phyloP scores from a whole-genome alignment of 2,329 filamentous ascomycete genomes.

The Botrytis fragariae region DNA sequence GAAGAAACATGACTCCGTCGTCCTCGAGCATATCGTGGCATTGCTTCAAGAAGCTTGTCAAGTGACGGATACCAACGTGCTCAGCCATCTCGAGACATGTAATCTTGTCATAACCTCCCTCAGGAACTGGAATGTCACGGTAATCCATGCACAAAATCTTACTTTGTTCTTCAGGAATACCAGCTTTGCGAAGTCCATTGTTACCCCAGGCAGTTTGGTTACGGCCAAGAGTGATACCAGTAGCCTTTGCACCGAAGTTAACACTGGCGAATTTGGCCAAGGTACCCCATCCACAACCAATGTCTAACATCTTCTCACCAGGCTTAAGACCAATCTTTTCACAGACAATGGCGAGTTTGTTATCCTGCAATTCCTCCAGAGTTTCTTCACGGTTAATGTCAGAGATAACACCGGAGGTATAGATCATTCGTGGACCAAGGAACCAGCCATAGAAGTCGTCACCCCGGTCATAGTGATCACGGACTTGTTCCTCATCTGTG shows the following conservation, averaged over 20 bases:
- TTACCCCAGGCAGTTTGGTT: constrained; percentile 99
- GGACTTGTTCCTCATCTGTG: constrained; percentile 92
- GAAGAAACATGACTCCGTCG: constrained; percentile 92
- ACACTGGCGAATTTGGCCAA: constrained; percentile 88
- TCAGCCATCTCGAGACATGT: constrained; percentile 98
- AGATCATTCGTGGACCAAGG: constrained; percentile 97
- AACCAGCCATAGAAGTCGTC: constrained; percentile 99
- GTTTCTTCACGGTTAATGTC: constrained; percentile 84
- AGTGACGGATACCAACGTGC: constrained; percentile 93
- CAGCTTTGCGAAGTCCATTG: constrained; percentile 76
- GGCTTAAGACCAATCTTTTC: constrained; percentile 87
- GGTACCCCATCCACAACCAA: constrained; percentile 97
- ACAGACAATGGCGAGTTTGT: constrained; percentile 92
- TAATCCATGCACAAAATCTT: constrained; percentile 95
- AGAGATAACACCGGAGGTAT: constrained; percentile 91
- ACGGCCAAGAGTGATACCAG: constrained; percentile 88
- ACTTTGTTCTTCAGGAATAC: constrained; percentile 83
- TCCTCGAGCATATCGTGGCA: constrained; percentile 95
- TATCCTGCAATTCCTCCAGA: constrained; percentile 94
- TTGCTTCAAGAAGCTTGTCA: constrained; percentile 76
- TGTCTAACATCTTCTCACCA: constrained; percentile 83
- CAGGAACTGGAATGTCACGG: constrained; percentile 81
- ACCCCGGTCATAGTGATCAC: constrained; percentile 95
- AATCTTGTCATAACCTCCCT: constrained; percentile 86
- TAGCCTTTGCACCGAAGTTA: constrained; percentile 81